Conservation (phyloP, 2,329 filamentous ascomycete genomes). For the Claviceps sp. region DNA sequence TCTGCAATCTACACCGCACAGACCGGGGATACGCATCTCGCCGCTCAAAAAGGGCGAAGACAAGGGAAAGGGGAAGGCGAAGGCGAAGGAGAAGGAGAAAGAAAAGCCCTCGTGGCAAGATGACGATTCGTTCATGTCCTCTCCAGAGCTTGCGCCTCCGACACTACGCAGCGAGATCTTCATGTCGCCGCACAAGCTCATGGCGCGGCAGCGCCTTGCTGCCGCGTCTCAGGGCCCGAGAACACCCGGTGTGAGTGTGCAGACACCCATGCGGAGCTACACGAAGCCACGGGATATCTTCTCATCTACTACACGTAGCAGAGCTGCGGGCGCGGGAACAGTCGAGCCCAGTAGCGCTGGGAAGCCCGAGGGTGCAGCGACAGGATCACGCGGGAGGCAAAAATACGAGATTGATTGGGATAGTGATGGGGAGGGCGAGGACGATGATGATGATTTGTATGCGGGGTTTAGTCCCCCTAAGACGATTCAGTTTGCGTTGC, state of each 20-base stretch:
- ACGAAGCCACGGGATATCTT: conserved; percentile 39
- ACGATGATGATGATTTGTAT: conserved; percentile 47
- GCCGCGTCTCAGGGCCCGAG: conserved; percentile 37
- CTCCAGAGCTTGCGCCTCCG: conserved; percentile 67
- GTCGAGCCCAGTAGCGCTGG: background rate
- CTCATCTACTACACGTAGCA: conserved; percentile 11
- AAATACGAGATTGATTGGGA: conserved; percentile 58
- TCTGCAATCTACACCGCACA: conserved; percentile 80
- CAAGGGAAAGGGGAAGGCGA: conserved; percentile 9
- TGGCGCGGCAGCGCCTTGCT: conserved; percentile 27
- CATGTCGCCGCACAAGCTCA: conserved; percentile 52
- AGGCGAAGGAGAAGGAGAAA: conserved; percentile 15
- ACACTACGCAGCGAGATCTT: conserved; percentile 79
- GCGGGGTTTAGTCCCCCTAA: conserved; percentile 81
- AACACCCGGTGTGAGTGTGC: conserved; percentile 75
- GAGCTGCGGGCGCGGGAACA: background rate
- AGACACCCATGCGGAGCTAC: conserved; percentile 48
- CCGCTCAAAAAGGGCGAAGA: conserved; percentile 24
- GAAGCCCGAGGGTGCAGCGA: conserved; percentile 1
- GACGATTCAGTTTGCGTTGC: conserved; percentile 75
- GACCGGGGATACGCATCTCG: conserved; percentile 30
- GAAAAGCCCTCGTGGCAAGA: conserved; percentile 27
- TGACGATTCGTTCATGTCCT: conserved; percentile 50
- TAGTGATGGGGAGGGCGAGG: conserved; percentile 58
- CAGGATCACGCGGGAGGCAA: conserved; percentile 13